Evolutionary conservation across 148 eudicot species (phyloP), one percentile per base, ranked within the genome.

Genomic region (Polygonum aviculare): DNA sequence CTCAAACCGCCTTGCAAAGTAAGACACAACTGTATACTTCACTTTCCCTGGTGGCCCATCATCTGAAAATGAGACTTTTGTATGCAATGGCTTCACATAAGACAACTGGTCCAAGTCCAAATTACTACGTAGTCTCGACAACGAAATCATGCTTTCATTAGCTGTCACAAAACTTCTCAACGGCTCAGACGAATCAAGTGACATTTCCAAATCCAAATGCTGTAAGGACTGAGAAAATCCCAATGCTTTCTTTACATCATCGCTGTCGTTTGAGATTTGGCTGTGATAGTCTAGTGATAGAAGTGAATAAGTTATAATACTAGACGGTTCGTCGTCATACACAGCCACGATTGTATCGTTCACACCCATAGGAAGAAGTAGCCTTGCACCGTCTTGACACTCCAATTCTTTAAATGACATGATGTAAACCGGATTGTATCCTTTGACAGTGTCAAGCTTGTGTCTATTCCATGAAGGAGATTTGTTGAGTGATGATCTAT

Each of bases 291-390:
- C 87, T 31, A 81, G 85, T 35, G 97, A 91, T 49, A 81, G 79
- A 76, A 96, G 80, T 6, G 91, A 92, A 81, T 93, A 91, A 5
- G 99, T 84, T 81, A 94, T 90, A 59, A 90, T 86, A 82, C 98
- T 94, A 31, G 97, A 91, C n/a, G 94, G 94, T 77, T 95, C 99
- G 81, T 95, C 97, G 74, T 95, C 97, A 81, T 87, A 91, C 72
- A 95, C 87, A 31, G 99, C 94, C 72, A 93, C 82, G 52, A 87
- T 87, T 36, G 84, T 87, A 38, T 90, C 97, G 79, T 84, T 87
- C 4, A 80, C 74, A 38, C 97, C 97, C 48, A 87, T 86, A 45
- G 90, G 93, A 40, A 91, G 87, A 82, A 96, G 88, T 85, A 92
- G 83, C 77, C 87, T 82, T 36, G 97, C 94, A 52, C 94, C 98